Base-by-base conservation (phyloP, 2,329 filamentous ascomycete species). In the Piedraia hortae region DNA sequence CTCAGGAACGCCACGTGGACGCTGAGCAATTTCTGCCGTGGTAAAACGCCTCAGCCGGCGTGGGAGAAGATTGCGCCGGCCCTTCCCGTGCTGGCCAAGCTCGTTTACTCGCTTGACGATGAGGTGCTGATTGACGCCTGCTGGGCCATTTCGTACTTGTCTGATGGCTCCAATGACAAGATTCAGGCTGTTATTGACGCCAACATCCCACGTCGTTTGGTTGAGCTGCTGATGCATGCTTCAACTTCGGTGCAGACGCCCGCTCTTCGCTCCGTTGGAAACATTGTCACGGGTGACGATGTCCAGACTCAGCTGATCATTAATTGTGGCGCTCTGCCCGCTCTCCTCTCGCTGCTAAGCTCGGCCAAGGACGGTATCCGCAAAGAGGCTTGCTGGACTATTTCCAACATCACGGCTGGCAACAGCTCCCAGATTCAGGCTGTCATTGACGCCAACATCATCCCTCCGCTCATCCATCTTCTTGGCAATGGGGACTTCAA, bases 331-430 rank as follows among this genome's bases (percentile, higher is more conserved):
- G 70, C 85, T 34, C 62, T 97, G 20, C 68, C 80, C 18, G 88
- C 80, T 33, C 62, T 97, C n/a, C 56, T 93, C 22, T 85, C 80
- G 16, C 67, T 97, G 10, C 56, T 97, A 31, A 82, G 80, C 58
- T 93, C 82, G 16, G 85, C 75, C 42, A 97, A 97, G 61, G 85
- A 97, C 41, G 85, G 85, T 12, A 97, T 97, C 34, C 77, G 85
- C 34, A 97, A 97, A 59, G 85, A 97, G 51, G 85, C 85, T 13
- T 97, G 85, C 65, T 97, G 85, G 85, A 97, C 85, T 22, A 97
- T 97, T 38, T 91, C 80, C 44, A 97, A 97, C 59, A 75, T 97
- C 41, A 97, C 85, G 14, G 85, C 85, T 28, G 85, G 85, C 30
- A 97, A 97, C 58, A 90, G 82, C 16, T 77, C 71, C 26, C 85